Conservation (phyloP, 176 grass and related monocot species). For the Cenchrus americanus region DNA sequence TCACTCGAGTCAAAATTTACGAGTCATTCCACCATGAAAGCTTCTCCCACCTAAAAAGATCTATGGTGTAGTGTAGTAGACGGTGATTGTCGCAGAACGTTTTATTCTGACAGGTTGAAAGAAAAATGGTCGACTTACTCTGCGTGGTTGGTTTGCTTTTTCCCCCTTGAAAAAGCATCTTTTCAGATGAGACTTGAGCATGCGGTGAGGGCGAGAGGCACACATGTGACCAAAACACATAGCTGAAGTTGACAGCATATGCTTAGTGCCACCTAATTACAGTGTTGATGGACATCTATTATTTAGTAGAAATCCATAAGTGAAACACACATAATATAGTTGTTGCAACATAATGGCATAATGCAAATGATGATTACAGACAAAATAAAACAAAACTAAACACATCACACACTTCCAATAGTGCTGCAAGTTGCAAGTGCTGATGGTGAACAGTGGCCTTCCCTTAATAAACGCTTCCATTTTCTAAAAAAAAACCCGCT, state of each 20-base stretch:
- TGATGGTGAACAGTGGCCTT: too few relatives aligned
- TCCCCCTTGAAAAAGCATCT: neutral
- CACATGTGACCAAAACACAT: conserved; percentile 11
- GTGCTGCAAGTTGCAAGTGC: too few relatives aligned
- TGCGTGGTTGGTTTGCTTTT: conserved; percentile 3
- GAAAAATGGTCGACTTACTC: neutral
- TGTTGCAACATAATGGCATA: neutral
- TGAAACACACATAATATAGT: neutral
- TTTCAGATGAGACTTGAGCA: conserved; percentile 4
- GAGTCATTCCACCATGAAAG: neutral
- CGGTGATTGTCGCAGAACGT: neutral
- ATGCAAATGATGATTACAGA: too few relatives aligned
- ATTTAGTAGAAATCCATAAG: neutral
- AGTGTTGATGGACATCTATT: neutral
- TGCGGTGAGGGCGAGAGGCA: neutral
- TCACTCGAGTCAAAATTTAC: neutral
- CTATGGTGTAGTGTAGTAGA: neutral
- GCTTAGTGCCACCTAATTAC: conserved; percentile 23
- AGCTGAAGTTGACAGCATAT: neutral
- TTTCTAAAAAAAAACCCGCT: too few relatives aligned
- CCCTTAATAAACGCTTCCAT: too few relatives aligned
- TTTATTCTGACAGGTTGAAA: neutral
- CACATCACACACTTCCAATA: too few relatives aligned
- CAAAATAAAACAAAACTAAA: too few relatives aligned
- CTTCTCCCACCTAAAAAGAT: neutral